Evolutionary conservation across 1,284 basidiomycete species (phyloP), one percentile per base, ranked within the genome.

Genomic region (Cryptococcus neoformans): DNA sequence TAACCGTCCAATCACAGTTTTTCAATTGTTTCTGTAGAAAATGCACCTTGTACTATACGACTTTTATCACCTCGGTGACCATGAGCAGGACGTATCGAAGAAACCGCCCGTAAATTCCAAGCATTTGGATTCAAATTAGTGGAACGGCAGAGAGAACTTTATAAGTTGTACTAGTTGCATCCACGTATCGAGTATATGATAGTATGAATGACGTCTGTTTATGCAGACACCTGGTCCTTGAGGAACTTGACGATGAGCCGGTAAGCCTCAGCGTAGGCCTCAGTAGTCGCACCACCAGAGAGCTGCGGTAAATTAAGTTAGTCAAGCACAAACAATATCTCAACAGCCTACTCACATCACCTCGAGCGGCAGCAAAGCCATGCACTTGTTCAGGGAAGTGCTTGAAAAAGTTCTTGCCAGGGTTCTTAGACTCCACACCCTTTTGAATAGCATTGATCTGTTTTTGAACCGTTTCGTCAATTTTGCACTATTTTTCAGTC

Each of bases 321-420:
- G 52, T 35, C 17, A 17, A 34, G 14, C 44, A 7, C 10, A 21
- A 4, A n/a, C 37, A 37, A 7, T 17, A 37, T 14, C 35, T 36
- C 9, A 16, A 35, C n/a, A 34, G 16, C 39, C n/a, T 35, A 70
- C 73, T 64, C 57, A 76, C 73, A 53, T 75, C 67, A 35, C 69
- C 79, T 51, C 79, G 75, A 39, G 79, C 76, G 5, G 74, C 76
- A n/a, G 73, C 72, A 61, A 66, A 80, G 50, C 79, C 79, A 67
- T 80, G 79, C 49, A 68, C 64, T 53, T 62, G 56, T 49, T 75
- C 66, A n/a, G 55, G 41, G 68, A 72, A 80, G 53, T 62, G 63
- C 67, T 79, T 76, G 66, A 70, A 62, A 39, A 73, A 54, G 68
- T 73, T 75, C 64, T 79, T 70, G 53, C 70, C 73, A 21, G 72